These are phyloP conservation scores for Chalciporus chontae DNA, from an alignment of 768 basidiomycete genomes.

Conservation along the genomic window DNA sequence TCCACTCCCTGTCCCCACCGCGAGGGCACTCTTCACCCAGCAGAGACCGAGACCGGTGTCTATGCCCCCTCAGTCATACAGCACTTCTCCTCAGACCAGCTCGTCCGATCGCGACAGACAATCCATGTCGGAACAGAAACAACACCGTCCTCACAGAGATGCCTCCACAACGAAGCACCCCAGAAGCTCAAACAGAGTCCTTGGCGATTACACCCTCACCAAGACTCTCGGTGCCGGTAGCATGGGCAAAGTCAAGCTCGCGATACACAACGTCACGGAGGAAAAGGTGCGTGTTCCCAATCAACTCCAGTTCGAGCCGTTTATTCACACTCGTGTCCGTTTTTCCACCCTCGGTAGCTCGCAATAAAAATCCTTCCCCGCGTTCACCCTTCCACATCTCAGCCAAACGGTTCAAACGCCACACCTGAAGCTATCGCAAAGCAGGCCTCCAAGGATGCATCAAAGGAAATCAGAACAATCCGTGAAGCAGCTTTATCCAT, in stretches of 20 bases:
- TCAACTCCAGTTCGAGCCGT: background rate
- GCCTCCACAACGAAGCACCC: constrained; percentile 34
- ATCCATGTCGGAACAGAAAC: constrained; percentile 26
- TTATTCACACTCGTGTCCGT: constrained; percentile 9
- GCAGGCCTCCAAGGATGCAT: constrained; percentile 84
- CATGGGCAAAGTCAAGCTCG: constrained; percentile 99
- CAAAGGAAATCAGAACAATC: constrained; percentile 94
- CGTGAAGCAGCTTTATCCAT: constrained; percentile 94
- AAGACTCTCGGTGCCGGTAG: constrained; percentile 97
- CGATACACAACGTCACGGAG: constrained; percentile 80
- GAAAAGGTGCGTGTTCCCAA: constrained; percentile 71
- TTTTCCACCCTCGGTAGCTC: constrained; percentile 47
- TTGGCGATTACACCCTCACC: constrained; percentile 94
- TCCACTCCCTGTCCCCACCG: constrained; percentile 26
- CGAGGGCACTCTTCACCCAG: constrained; percentile 21
- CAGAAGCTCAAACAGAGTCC: constrained; percentile 45
- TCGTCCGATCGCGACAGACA: constrained; percentile 32
- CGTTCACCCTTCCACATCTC: constrained; percentile 57
- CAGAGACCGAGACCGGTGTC: constrained; percentile 61
- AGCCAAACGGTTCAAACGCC: constrained; percentile 43
- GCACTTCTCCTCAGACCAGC: constrained; percentile 30
- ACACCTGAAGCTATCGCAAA: constrained; percentile 63
- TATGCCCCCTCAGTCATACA: constrained; percentile 65
- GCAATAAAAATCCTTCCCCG: constrained; percentile 99
- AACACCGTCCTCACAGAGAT: constrained; percentile 29